Evolutionary conservation across 2,329 filamentous ascomycete species (phyloP), one percentile per base, ranked within the genome.

Genomic region (Trichoderma koningiopsis): DNA sequence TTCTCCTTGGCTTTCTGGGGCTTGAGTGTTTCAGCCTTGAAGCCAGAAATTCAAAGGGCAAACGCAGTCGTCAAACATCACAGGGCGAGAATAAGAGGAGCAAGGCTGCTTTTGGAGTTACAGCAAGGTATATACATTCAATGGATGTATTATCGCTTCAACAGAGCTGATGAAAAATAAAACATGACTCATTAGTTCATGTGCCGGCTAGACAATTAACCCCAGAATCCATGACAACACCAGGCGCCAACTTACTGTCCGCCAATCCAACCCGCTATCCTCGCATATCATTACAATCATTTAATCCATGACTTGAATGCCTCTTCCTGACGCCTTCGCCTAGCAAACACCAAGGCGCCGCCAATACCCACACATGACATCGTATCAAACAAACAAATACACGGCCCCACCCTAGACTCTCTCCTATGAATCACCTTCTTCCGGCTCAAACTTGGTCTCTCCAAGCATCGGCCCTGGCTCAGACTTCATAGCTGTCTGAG

Each of bases 391-490:
- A 31, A 53, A 19, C 47, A 31, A 53, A 19, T 49, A 6, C 13
- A 29, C 29, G n/a, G 31, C 29, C 31, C 19, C 40, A 4, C 22
- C 40, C n/a, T 4, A 8, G 3, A n/a, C 31, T 37, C 37, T 40
- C 55, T 37, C 31, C 31, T 68, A 57, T 56, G 63, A 53, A 43
- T 59, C 69, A 10, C 64, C 65, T 14, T 88, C 85, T 67, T 92
- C 90, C 1, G 90, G 89, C 31, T 88, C 87, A 75, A 92, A 92
- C 74, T 83, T 91, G 40, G 90, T 92, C 79, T 91, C 90, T 27
- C 90, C 90, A 22, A 92, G 79, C 83, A 91, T 85, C 19, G 82
- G 80, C 5, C 83, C 81, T 1, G 84, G 82, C 68, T 85, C 81
- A 49, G 85, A 84, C 35, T 84, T 85, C 86, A 89, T 89, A 43